Evolutionary conservation across 495 filamentous ascomycete species (phyloP), one percentile per base, ranked within the genome.

Genomic region (Hypomontagnella submonticulosa): DNA sequence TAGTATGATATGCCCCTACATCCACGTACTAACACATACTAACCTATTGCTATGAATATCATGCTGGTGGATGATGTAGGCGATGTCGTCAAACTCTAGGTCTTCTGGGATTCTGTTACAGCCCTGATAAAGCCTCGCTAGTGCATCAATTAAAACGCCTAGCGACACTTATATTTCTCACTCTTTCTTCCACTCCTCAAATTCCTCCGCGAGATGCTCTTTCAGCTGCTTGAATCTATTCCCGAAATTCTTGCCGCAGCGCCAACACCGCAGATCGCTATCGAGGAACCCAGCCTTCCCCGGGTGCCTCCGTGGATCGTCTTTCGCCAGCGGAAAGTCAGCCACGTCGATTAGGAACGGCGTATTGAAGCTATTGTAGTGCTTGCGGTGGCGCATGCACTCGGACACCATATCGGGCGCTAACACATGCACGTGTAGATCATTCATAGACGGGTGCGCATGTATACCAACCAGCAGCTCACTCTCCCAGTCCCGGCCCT

Each of bases 351-450:
- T 83, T 20, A 99, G 88, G 72, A 99, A 99, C n/a, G 83, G 81
- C 33, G 92, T 97, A 16, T 87, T 83, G 76, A 99, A 97, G 65
- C 88, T 92, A 71, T 93, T 93, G 77, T 97, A 98, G 79, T 99
- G 95, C 72, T 93, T 96, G 54, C 85, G 79, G 71, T 93, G 87
- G 77, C 90, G 91, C 70, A 97, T 63, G 20, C 79, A 82, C 32
- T 88, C 84, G 42, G 88, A 91, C 54, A 84, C 77, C 72, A 88
- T 83, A 74, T 99, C 95, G 30, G 81, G 76, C 13, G 88, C 88
- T 30, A 99, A 73, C 34, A 99, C 86, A 76, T 99, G 95, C 13
- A 99, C 82, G 75, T 99, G 95, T 54, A 99, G 75, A 76, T 97
- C 92, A 53, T 86, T 88, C 95, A 99, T 97, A 15, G 86, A 90